Percentiles rank a stretch among this genome's conserved stretches.
These are phyloP conservation scores for Penicillium crustosum DNA, from an alignment of 2,329 filamentous ascomycete species.

Conservation along the genomic window DNA sequence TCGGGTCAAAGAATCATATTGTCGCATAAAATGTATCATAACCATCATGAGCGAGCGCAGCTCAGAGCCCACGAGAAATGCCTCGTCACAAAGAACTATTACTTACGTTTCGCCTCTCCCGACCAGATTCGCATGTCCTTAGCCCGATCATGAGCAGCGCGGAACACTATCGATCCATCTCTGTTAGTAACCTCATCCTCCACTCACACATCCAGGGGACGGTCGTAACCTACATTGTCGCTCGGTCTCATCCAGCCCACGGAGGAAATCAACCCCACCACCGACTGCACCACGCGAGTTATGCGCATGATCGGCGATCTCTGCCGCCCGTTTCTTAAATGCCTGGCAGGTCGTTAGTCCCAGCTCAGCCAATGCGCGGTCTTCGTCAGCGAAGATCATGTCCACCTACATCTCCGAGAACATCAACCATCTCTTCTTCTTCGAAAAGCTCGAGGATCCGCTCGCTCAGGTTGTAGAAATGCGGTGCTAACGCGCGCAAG, in stretches of 20 bases:
- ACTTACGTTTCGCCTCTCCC: slow-evolving; percentile 57
- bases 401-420: slow-evolving; percentile 56
- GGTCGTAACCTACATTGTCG: slow-evolving; percentile 53
- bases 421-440: slow-evolving; percentile 74
- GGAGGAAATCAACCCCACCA: slow-evolving; percentile 74
- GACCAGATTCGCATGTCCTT: slow-evolving; percentile 71
- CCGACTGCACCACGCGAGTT: slow-evolving; percentile 72
- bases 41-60: slow-evolving; percentile 27
- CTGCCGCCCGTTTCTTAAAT: slow-evolving; percentile 76
- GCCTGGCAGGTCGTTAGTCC: slow-evolving; percentile 50
- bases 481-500: slow-evolving; percentile 74
- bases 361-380: not conserved
- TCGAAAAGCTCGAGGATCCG: slow-evolving; percentile 89
- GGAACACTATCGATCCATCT: slow-evolving; percentile 56
- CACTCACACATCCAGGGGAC: not conserved
- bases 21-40: not conserved
- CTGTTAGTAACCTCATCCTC: slow-evolving; percentile 19
- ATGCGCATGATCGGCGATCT: slow-evolving; percentile 84
- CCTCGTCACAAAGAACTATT: slow-evolving; percentile 10
- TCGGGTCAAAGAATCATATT: not conserved
- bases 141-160: slow-evolving; percentile 70
- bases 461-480: slow-evolving; percentile 84
- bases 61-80: slow-evolving; percentile 20
- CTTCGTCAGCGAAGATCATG: not conserved
- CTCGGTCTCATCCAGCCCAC: slow-evolving; percentile 88